phyloP scores from a whole-genome alignment of 176 grass and related monocot species.

The Juncus inflexus region DNA sequence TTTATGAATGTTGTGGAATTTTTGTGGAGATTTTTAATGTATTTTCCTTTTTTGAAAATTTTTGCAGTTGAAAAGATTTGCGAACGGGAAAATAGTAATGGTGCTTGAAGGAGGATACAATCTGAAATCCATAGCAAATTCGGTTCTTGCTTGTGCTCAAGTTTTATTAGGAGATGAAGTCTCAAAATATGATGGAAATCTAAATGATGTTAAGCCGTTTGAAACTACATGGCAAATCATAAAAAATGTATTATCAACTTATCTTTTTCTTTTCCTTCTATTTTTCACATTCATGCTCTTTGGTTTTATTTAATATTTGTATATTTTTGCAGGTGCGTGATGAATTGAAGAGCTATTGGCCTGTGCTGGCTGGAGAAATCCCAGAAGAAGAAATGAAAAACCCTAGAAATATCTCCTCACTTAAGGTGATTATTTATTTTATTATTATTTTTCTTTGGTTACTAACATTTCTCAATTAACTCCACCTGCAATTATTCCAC shows the following conservation, averaged over 20 bases:
- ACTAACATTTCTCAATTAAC: not conserved
- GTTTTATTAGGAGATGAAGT: constrained; percentile 74
- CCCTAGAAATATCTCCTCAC: constrained; percentile 29
- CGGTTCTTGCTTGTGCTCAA: constrained; percentile 70
- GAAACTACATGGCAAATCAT: constrained; percentile 84
- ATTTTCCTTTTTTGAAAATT: constrained; percentile 20
- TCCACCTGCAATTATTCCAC: not conserved
- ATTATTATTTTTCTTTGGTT: constrained; percentile 28
- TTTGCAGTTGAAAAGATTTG: constrained; percentile 68
- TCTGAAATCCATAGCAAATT: constrained; percentile 82
- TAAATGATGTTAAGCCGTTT: constrained; percentile 40
- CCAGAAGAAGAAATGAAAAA: constrained; percentile 44
- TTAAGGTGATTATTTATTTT: constrained; percentile 42
- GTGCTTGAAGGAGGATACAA: constrained; percentile 95
- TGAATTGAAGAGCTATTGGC: constrained; percentile 87
- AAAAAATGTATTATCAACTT: no score
- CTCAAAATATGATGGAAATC: constrained; percentile 31
- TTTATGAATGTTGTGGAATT: constrained; percentile 10
- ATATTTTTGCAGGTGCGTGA: constrained; percentile 57
- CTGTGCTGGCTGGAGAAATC: constrained; percentile 51
- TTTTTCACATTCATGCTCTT: not conserved
- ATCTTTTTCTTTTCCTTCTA: constrained; percentile 22
- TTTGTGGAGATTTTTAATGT: constrained; percentile 12
- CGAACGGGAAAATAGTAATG: constrained; percentile 92
- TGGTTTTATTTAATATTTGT: not conserved